phyloP scores from a whole-genome alignment of 306 rosid species.

The Castanea crenata region DNA sequence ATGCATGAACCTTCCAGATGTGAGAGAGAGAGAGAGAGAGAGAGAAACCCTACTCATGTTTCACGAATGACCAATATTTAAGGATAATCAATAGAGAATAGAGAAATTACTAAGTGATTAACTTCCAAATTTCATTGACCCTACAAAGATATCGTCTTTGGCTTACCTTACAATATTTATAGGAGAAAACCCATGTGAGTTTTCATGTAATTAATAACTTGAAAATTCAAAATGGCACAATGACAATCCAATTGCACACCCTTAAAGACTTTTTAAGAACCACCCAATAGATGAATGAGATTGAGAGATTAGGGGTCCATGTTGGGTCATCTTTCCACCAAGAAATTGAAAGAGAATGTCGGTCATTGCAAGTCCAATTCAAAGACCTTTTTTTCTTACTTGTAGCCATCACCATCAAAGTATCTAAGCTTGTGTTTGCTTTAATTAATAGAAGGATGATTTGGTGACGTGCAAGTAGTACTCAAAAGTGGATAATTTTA shows the following conservation, averaged over 20 bases:
- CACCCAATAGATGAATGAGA: background rate
- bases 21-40: too few relatives aligned
- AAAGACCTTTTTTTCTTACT: background rate
- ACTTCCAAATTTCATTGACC: background rate
- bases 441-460: background rate
- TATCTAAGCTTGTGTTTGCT: constrained; percentile 7
- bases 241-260: background rate
- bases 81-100: too few relatives aligned
- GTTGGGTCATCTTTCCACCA: constrained; percentile 14
- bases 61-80: too few relatives aligned
- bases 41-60: too few relatives aligned
- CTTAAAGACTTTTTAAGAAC: background rate
- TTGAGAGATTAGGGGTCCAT: constrained; percentile 1
- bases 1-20: constrained; percentile 32
- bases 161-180: background rate
- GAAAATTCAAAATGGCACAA: background rate
- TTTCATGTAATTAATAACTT: background rate
- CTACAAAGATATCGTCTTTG: background rate
- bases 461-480: constrained; percentile 22
- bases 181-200: background rate
- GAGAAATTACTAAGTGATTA: too few relatives aligned
- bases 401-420: constrained; percentile 10
- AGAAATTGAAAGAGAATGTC: background rate
- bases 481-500: constrained; percentile 12
- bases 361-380: background rate